Evolutionary conservation across 768 basidiomycete genomes (phyloP), one percentile per base, ranked within the genome.

Genomic region (Boletus tylopilopsis): DNA sequence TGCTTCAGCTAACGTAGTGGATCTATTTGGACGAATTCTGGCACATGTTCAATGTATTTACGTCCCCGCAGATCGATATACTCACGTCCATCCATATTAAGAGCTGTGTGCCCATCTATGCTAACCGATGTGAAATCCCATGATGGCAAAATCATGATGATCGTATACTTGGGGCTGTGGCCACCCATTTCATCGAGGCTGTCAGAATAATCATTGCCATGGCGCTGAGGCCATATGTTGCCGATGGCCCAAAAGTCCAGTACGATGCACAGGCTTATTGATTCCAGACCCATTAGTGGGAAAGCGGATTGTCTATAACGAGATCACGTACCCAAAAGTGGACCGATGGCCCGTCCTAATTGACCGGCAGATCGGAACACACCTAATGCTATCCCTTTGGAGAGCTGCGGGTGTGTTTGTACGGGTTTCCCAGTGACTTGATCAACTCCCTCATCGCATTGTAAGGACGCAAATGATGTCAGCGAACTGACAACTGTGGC

Each of bases 401-500:
- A 82, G 37, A 95, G 77, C 50, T 83, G 72, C 2, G 86, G 81
- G 57, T 87, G 80, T 54, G 77, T 74, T 53, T 73, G 70, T 9
- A 66, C 54, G 1, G 76, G 68, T 62, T 87, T 83, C 9, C 80
- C 81, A 1, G 80, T 82, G 33, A 74, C 73, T 9, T 71, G 67
- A 61, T 85, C 81, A 15, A 78, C 66, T 11, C 69, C 76, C 24
- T 93, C 90, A 62, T 95, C 90, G 55, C 91, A 94, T 68, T 94
- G 92, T 56, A 94, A 66, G 13, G 92, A 94, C 10, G 94, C 95
- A 54, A 86, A 82, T 22, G 94, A 85, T 32, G 93, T 99, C 56
- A 99, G 74, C 9, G 90, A 82, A 62, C 89, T 97, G 54, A 99
- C 95, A 42, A 96, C 94, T 1, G 93, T 96, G 5, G 95, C 94